Base-by-base conservation (phyloP, 1,139 yeast genomes). In the Pichia sp. region DNA sequence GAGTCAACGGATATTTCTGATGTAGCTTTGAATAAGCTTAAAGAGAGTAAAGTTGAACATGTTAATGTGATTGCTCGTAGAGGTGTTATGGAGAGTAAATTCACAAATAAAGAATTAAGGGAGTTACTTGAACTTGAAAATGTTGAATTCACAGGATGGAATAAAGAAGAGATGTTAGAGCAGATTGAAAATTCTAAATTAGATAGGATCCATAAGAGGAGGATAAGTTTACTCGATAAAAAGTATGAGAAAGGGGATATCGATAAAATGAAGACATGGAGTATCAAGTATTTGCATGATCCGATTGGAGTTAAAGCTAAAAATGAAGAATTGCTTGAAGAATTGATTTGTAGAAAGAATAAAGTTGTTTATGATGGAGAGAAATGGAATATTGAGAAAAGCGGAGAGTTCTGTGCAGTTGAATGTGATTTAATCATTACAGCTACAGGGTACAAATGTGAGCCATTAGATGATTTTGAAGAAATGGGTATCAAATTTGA, bases 81-180 rank as follows among this genome's bases (percentile, higher is more conserved):
- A 55, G 96, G 96, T 1, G 65, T 88, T 22, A 56, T 77, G 35
- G 83, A 84, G 52, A 81, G 94, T 34, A 94, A 96, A 15, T 91
- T 89, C 60, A 83, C 97, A 3, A 89, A 86, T 52, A 91, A 88
- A 58, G 99, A 91, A 60, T 69, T 91, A 17, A 71, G 97, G 52
- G 98, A 91, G 56, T 66, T 91, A 34, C 66, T 89, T 52, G 82
- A 79, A 45, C 66, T 88, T 44, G 55, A 64, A 12, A 79, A 77
- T 1, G 70, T 76, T 3, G 60, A 58, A 31, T 84, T 88, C 55
- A 55, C 59, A 2, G 83, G 86, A 2, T 61, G 80, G 20, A 71
- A 69, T 0, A 61, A 64, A 5, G 66, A 65, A 15, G 56, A 72
- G 20, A 59, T 79, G 34, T 67, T 62, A 2, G 63, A 62, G 1